These are phyloP conservation scores for Phytophthora sp. DNA, from an alignment of 352 stramenopile species.

Conservation along the genomic window DNA sequence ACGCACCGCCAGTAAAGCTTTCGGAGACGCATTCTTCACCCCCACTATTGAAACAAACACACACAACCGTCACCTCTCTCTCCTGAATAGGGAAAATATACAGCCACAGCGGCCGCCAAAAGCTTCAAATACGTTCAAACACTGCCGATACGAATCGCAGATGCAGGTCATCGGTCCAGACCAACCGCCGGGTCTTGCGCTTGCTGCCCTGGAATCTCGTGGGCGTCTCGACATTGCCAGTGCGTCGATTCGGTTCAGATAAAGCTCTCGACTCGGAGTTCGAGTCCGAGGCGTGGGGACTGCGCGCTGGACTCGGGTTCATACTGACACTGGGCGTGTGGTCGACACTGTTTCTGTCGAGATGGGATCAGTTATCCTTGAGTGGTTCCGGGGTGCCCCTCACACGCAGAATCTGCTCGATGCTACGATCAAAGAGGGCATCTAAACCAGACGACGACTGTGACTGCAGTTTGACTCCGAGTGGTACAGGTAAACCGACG, in stretches of 20 bases:
- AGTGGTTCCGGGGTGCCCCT: neutral
- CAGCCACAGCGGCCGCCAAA: neutral
- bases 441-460: neutral
- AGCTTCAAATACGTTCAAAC: constrained; percentile 36
- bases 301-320: constrained; percentile 1
- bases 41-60: constrained; percentile 15
- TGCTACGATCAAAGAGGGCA: constrained; percentile 4
- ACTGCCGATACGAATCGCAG: constrained; percentile 31
- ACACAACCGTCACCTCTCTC: constrained; percentile 14
- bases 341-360: neutral
- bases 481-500: constrained; percentile 7
- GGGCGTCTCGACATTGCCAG: neutral
- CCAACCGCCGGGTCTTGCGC: constrained; percentile 19
- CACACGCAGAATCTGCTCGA: neutral
- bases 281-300: neutral
- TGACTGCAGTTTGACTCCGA: constrained; percentile 9
- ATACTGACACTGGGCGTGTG: neutral
- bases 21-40: constrained; percentile 34
- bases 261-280: neutral
- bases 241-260: neutral
- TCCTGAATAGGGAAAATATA: neutral
- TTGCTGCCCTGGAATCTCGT: neutral
- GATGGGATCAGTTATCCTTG: neutral
- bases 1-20: constrained; percentile 28
- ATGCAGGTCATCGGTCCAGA: constrained; percentile 33